phyloP scores from a whole-genome alignment of 2,329 filamentous ascomycete species.

The Botryotinia convoluta region DNA sequence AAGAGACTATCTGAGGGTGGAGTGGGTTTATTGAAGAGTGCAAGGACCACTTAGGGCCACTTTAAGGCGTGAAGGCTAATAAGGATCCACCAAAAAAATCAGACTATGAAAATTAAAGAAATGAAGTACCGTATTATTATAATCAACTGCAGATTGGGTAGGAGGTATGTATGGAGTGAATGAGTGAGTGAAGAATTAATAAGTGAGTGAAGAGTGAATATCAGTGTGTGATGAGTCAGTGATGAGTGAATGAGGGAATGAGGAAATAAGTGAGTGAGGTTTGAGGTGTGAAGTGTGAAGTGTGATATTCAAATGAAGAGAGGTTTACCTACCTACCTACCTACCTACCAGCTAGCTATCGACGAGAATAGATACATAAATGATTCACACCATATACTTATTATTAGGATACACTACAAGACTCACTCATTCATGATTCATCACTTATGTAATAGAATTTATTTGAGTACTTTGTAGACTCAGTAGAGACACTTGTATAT shows the following conservation, averaged over 20 bases:
- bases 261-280: not conserved
- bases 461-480: too few species aligned
- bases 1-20: not conserved
- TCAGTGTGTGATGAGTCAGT: not conserved
- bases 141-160: not conserved
- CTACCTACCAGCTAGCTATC: too few species aligned
- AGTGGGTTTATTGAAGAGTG: not conserved
- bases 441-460: not conserved
- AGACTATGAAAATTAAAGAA: not conserved
- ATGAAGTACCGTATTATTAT: slow-evolving; percentile 1
- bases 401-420: not conserved
- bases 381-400: not conserved
- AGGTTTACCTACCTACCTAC: not conserved
- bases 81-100: not conserved
- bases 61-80: not conserved
- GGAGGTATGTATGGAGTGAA: not conserved
- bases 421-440: not conserved
- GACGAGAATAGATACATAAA: not conserved
- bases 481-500: too few species aligned
- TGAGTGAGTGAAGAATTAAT: not conserved
- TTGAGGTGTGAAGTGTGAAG: not conserved
- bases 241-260: not conserved
- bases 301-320: not conserved
- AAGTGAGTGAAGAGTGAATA: not conserved
- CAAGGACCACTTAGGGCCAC: not conserved